Evolutionary conservation across 1,284 basidiomycete genomes (phyloP).

Genomic region (Schizophyllum commune): DNA sequence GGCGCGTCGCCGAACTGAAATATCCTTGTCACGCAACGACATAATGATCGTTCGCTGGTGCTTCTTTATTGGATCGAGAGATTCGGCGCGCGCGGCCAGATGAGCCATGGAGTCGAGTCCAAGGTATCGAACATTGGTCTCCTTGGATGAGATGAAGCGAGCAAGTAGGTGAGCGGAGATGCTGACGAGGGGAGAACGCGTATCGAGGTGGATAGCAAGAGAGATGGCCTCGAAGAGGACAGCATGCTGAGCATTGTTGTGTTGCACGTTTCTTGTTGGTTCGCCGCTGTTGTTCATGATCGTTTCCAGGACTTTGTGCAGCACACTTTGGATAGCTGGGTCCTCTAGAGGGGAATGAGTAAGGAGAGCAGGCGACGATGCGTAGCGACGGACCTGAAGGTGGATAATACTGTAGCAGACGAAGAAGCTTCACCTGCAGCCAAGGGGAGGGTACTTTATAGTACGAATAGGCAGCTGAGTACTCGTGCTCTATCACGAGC

Average conservation of each 20-base stretch:
- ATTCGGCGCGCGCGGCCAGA: conserved; percentile 88
- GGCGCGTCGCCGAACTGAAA: conserved; percentile 90
- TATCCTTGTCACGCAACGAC: conserved; percentile 88
- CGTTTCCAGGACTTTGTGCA: conserved; percentile 83
- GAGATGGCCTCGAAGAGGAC: conserved; percentile 98
- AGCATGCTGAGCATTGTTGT: conserved; percentile 97
- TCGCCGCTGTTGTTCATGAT: conserved; percentile 93
- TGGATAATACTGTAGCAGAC: conserved; percentile 92
- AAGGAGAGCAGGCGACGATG: neutral
- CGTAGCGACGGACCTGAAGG: conserved; percentile 62
- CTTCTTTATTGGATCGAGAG: conserved; percentile 87
- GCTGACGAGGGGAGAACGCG: conserved; percentile 82
- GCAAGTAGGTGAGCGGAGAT: conserved; percentile 91
- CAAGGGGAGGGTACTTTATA: conserved; percentile 98
- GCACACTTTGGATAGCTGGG: conserved; percentile 64
- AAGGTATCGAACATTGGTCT: conserved; percentile 97
- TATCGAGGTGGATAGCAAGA: conserved; percentile 94
- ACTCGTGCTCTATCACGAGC: conserved; percentile 90
- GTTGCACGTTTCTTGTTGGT: conserved; percentile 91
- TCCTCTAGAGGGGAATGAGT: conserved; percentile 52
- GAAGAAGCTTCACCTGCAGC: conserved; percentile 94
- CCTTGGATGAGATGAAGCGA: conserved; percentile 93
- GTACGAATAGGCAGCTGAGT: conserved; percentile 85
- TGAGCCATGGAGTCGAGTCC: conserved; percentile 98
- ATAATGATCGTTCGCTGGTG: conserved; percentile 95